Conservation (phyloP, 2,329 filamentous ascomycete genomes). For the Ascochyta lentis region DNA sequence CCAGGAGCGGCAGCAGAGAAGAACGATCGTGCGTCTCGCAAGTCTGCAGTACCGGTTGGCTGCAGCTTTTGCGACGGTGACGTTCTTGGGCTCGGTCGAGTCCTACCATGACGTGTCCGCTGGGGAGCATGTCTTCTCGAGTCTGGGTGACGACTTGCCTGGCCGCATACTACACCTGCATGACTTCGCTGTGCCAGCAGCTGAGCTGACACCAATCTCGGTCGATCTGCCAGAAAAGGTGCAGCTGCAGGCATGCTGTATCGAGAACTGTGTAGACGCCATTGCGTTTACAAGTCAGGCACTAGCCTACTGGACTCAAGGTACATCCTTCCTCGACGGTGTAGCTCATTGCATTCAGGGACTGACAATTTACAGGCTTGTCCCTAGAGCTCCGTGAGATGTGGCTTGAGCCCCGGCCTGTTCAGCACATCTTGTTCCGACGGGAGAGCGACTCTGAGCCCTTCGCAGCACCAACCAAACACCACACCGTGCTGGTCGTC, state of each 20-base stretch:
- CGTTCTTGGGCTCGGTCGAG: no score
- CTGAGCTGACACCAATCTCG: not conserved
- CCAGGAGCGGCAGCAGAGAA: not conserved
- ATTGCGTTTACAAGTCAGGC: not conserved
- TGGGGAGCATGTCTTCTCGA: no score
- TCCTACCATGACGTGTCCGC: no score
- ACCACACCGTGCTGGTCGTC: no score
- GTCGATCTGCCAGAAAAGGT: not conserved
- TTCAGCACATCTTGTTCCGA: no score
- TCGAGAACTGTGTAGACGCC: not conserved
- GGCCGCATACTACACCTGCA: not conserved
- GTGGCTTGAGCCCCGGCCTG: no score
- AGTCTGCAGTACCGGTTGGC: not conserved
- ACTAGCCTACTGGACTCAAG: not conserved
- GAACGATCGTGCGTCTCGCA: not conserved
- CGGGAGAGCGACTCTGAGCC: no score
- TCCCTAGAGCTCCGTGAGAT: no score
- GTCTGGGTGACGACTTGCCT: not conserved
- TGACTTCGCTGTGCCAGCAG: not conserved
- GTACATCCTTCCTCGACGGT: not conserved
- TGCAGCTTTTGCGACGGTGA: not conserved
- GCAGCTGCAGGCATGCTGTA: not conserved
- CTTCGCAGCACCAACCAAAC: no score
- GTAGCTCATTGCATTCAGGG: no score
- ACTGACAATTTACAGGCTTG: no score